A percentile compares a stretch with the other conserved stretches of the same genome.
These are phyloP conservation scores for Macrolepiota albuminosa DNA, from an alignment of 768 basidiomycete species.

Conservation along the genomic window DNA sequence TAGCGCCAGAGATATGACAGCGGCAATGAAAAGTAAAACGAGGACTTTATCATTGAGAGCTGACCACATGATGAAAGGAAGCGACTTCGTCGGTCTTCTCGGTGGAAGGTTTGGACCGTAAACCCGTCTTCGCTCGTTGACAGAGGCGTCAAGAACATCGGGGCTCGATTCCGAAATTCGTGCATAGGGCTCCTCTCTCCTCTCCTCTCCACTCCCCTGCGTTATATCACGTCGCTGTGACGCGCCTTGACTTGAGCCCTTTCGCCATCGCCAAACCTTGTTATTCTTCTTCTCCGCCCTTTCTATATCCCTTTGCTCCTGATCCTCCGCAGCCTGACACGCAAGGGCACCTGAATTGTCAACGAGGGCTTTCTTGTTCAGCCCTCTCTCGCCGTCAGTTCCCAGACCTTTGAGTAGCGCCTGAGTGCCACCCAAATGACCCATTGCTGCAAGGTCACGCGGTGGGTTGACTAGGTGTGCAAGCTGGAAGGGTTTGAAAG, in stretches of 20 bases:
- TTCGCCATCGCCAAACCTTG: no score
- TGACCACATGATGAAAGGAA: conserved; percentile 87
- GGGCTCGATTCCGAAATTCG: conserved; percentile 26
- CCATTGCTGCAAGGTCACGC: conserved; percentile 56
- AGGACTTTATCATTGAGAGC: conserved; percentile 90
- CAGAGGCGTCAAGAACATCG: conserved; percentile 31
- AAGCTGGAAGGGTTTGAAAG: conserved; percentile 27
- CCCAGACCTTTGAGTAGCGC: conserved; percentile 52
- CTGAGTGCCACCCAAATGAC: conserved; percentile 63
- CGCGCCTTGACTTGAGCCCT: no score
- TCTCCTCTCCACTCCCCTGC: conserved; percentile 7
- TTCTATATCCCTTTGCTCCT: conserved; percentile 21
- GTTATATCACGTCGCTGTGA: not conserved
- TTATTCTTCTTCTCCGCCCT: no score
- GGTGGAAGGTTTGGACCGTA: conserved; percentile 69
- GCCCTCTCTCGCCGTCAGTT: conserved; percentile 16
- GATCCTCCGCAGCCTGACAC: not conserved
- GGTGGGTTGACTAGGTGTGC: conserved; percentile 48
- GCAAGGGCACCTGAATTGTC: no score
- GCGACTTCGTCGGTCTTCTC: conserved; percentile 41
- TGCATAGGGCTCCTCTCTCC: conserved; percentile 33
- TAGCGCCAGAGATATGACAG: conserved; percentile 87
- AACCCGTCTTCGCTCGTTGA: conserved; percentile 59
- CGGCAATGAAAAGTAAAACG: conserved; percentile 86
- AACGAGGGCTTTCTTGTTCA: no score